These are phyloP conservation scores for Talaromyces thailandensis DNA, from an alignment of 495 filamentous ascomycete genomes.

Conservation along the genomic window DNA sequence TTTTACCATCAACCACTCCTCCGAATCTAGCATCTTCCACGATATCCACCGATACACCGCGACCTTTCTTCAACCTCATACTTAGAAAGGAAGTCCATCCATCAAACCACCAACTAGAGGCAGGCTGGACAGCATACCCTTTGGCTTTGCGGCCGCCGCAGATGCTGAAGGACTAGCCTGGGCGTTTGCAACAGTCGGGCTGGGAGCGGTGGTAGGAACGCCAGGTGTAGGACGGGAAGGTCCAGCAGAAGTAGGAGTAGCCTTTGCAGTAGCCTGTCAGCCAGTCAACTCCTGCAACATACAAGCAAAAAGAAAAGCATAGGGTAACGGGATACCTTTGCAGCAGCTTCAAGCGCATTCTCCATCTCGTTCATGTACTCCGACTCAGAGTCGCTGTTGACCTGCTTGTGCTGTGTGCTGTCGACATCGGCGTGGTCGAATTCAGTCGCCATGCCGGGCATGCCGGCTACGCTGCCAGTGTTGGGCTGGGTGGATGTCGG, in stretches of 20 bases:
- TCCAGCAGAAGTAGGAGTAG: slow-evolving; percentile 11
- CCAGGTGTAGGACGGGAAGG: slow-evolving; percentile 13
- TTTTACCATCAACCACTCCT: background rate
- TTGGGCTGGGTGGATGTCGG: slow-evolving; percentile 17
- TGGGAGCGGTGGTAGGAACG: slow-evolving; percentile 16
- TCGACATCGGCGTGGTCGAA: slow-evolving; percentile 7
- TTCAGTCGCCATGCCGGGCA: slow-evolving; percentile 1
- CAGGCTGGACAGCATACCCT: slow-evolving; percentile 16
- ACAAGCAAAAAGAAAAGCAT: background rate
- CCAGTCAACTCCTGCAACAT: background rate
- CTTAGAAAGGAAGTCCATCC: slow-evolving; percentile 3
- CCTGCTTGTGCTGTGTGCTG: slow-evolving; percentile 8
- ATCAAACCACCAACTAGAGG: slow-evolving; percentile 27
- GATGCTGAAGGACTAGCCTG: background rate
- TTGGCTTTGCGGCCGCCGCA: slow-evolving; percentile 11
- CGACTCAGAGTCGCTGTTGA: slow-evolving; percentile 10
- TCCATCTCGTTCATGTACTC: slow-evolving; percentile 1
- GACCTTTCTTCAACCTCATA: background rate
- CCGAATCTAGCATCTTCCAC: background rate
- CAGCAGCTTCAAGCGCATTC: background rate
- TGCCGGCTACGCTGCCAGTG: slow-evolving; percentile 1
- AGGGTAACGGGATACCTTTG: background rate
- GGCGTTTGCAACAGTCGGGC: slow-evolving; percentile 6
- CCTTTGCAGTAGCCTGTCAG: slow-evolving; percentile 5
- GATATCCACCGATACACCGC: background rate